Evolutionary conservation across 129 eudicot genomes (phyloP).

Genomic region (Centrapalus pauciflorus): DNA sequence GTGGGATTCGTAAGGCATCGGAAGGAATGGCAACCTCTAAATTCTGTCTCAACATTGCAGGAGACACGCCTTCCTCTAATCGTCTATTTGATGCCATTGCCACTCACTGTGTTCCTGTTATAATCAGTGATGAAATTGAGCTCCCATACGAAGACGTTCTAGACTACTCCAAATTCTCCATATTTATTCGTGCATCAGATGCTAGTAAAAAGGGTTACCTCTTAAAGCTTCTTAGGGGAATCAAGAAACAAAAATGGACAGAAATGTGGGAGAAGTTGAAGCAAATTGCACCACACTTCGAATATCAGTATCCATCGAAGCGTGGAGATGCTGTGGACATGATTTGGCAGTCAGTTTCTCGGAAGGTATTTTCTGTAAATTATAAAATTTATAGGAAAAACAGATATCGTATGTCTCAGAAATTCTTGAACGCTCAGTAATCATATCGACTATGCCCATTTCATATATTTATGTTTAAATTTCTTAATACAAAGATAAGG

Average conservation of each 20-base stretch:
- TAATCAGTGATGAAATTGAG: too few relatives aligned
- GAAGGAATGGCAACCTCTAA: conserved; percentile 70
- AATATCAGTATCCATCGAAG: conserved; percentile 58
- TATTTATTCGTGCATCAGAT: conserved; percentile 45
- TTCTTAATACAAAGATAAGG: too few relatives aligned
- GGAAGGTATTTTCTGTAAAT: conserved; percentile 27
- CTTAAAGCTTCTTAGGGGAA: conserved; percentile 53
- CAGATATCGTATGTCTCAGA: conserved; percentile 38
- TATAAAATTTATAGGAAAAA: conserved; percentile 34
- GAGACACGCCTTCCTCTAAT: conserved; percentile 81
- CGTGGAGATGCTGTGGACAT: conserved; percentile 68
- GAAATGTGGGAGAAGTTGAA: conserved; percentile 65
- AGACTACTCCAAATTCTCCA: conserved; percentile 58
- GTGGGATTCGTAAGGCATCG: conserved; percentile 46
- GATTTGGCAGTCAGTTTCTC: conserved; percentile 64
- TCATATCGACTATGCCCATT: background rate
- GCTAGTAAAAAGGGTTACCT: conserved; percentile 48
- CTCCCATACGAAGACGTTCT: conserved; percentile 66
- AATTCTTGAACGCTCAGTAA: background rate
- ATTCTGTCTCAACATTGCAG: conserved; percentile 70
- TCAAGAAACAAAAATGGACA: conserved; percentile 45
- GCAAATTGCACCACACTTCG: conserved; percentile 42
- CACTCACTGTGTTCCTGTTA: conserved; percentile 69
- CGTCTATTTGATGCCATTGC: conserved; percentile 79
- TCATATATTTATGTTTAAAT: background rate